Conservation (phyloP, 805 yeast genomes). For the Candida yuanshanica region DNA sequence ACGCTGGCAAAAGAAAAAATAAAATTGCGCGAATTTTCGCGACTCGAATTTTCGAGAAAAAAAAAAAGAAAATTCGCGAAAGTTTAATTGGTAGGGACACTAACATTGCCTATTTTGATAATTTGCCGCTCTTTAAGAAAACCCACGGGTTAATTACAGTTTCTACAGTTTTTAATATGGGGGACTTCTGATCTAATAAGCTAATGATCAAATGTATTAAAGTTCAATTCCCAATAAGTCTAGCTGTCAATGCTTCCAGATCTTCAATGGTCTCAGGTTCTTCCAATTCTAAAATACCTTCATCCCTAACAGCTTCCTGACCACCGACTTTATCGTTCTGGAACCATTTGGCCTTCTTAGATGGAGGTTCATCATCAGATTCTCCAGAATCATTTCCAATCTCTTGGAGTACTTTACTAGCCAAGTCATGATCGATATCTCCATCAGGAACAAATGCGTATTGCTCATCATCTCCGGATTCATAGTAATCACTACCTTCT, state of each 20-base stretch:
- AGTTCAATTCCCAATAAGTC: slow-evolving; percentile 24
- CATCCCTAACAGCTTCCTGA: slow-evolving; percentile 23
- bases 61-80: too few species aligned
- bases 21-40: slow-evolving; percentile 4
- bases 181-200: too few species aligned
- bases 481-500: slow-evolving; percentile 6
- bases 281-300: slow-evolving; percentile 62
- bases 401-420: slow-evolving; percentile 21
- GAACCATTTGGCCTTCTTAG: slow-evolving; percentile 33
- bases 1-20: slow-evolving; percentile 12
- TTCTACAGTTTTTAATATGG: too few species aligned
- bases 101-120: too few species aligned
- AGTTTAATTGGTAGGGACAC: too few species aligned
- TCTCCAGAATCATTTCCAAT: slow-evolving; percentile 18
- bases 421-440: slow-evolving; percentile 38
- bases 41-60: slow-evolving; percentile 1
- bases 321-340: slow-evolving; percentile 30
- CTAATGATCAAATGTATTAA: neutral
- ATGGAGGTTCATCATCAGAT: slow-evolving; percentile 23
- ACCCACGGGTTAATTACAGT: too few species aligned
- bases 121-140: too few species aligned
- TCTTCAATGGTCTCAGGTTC: slow-evolving; percentile 91
- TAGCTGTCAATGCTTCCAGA: slow-evolving; percentile 78
- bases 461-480: slow-evolving; percentile 23
- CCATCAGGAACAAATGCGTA: slow-evolving; percentile 17